Conservation (phyloP, 2,329 filamentous ascomycete species). For the Neurospora crassa region DNA sequence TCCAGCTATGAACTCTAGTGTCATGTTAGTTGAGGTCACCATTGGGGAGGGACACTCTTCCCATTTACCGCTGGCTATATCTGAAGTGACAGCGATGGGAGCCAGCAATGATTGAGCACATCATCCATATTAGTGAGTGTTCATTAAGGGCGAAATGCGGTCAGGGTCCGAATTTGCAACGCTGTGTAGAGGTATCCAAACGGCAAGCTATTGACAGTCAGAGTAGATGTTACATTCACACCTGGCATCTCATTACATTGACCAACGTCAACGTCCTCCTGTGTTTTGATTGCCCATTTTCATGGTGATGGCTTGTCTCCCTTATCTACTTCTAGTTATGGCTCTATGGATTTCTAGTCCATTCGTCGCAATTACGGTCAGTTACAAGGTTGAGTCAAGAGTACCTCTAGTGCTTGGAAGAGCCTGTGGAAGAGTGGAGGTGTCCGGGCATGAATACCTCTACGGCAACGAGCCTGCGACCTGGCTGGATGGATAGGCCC, state of each 20-base stretch:
- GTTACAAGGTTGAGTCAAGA: background rate
- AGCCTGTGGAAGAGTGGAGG: background rate
- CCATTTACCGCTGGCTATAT: background rate
- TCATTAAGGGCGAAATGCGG: background rate
- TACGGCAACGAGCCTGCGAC: background rate
- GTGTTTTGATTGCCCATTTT: background rate
- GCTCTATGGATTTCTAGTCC: no score
- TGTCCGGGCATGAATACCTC: background rate
- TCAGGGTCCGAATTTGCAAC: background rate
- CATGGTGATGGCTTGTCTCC: background rate
- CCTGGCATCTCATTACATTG: background rate
- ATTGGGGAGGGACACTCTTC: background rate
- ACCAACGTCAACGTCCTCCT: background rate
- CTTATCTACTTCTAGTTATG: no score
- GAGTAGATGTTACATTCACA: background rate
- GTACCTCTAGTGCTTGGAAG: background rate
- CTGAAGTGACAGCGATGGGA: background rate
- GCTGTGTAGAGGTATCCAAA: background rate
- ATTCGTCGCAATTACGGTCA: background rate
- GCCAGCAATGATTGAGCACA: background rate
- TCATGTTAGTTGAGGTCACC: background rate
- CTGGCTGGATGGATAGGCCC: background rate
- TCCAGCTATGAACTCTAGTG: background rate
- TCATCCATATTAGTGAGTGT: background rate
- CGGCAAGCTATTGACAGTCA: background rate